Percentiles rank a stretch among this genome's conserved stretches.
Evolutionary conservation across 805 yeast species (phyloP).

Genomic region (Cyberlindnera euphorbiae): DNA sequence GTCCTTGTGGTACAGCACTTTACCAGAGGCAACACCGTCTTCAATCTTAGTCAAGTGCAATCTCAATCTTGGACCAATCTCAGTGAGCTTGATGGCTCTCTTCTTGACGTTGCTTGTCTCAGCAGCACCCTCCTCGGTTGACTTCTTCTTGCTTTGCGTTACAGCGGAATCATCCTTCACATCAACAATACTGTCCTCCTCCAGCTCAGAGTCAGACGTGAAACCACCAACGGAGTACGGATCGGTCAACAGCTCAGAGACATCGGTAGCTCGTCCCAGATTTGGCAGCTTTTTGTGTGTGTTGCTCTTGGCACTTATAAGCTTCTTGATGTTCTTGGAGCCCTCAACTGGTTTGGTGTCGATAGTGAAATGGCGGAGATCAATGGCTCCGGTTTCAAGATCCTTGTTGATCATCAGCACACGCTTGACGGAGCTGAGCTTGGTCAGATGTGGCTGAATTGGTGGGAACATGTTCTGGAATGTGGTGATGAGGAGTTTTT

Average conservation of each 20-base stretch:
- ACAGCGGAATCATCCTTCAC: conserved; percentile 32
- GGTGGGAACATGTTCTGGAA: conserved; percentile 97
- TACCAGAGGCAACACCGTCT: conserved; percentile 87
- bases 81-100: conserved; percentile 87
- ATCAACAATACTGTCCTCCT: conserved; percentile 81
- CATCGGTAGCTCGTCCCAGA: conserved; percentile 57
- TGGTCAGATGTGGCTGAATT: conserved; percentile 77
- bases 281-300: conserved; percentile 24
- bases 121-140: conserved; percentile 15
- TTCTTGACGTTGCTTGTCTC: conserved; percentile 37
- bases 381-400: conserved; percentile 65
- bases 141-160: conserved; percentile 17
- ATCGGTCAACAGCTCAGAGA: conserved; percentile 78
- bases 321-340: conserved; percentile 24
- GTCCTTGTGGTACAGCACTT: conserved; percentile 76
- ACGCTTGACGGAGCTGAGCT: conserved; percentile 69
- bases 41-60: conserved; percentile 79
- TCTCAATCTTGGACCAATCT: conserved; percentile 86
- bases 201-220: conserved; percentile 91
- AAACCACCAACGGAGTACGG: conserved; percentile 76
- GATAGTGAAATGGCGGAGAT: conserved; percentile 84
- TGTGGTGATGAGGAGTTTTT: conserved; percentile 79
- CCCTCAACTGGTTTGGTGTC: conserved; percentile 80
- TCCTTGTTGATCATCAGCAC: conserved; percentile 80
- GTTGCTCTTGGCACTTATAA: conserved; percentile 22